Percentiles rank a stretch among this genome's conserved stretches.
Evolutionary conservation across 2,329 filamentous ascomycete genomes (phyloP).

Genomic region (Hyphodiscus sp.): DNA sequence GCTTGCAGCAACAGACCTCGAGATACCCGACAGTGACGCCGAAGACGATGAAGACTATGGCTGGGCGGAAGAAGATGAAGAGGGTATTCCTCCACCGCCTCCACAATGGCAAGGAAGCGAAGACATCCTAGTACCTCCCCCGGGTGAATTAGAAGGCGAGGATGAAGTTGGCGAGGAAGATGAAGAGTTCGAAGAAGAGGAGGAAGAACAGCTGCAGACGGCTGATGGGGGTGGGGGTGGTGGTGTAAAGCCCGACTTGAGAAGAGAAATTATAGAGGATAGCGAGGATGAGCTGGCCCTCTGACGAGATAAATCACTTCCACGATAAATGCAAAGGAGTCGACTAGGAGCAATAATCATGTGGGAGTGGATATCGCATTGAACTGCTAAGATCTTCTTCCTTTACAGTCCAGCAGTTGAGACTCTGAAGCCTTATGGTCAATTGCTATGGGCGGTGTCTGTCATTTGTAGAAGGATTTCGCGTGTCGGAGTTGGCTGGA

Average conservation of each 20-base stretch:
- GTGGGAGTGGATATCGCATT: too few relatives aligned
- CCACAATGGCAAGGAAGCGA: constrained; percentile 64
- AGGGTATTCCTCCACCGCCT: constrained; percentile 51
- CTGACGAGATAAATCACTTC: neutral
- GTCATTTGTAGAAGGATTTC: too few relatives aligned
- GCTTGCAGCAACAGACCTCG: constrained; percentile 51
- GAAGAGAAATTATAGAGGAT: constrained; percentile 3
- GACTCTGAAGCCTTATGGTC: too few relatives aligned
- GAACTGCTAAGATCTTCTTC: too few relatives aligned
- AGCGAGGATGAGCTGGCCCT: constrained; percentile 20
- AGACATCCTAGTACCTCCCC: constrained; percentile 44
- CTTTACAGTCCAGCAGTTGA: too few relatives aligned
- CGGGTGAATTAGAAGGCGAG: constrained; percentile 14
- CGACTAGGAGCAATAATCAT: too few relatives aligned
- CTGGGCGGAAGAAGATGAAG: constrained; percentile 62
- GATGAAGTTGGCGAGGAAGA: constrained; percentile 13
- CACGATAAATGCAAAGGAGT: too few relatives aligned
- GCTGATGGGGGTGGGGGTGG: neutral
- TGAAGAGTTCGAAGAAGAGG: constrained; percentile 6
- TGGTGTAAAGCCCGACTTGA: neutral
- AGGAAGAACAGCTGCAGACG: neutral
- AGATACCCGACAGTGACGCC: constrained; percentile 55
- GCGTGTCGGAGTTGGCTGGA: too few relatives aligned
- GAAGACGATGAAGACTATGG: constrained; percentile 62
- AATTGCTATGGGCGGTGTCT: too few relatives aligned